Percentiles rank a stretch among this genome's conserved stretches.
Conservation (phyloP, 352 stramenopile species). For the Blastocystis sp. region DNA sequence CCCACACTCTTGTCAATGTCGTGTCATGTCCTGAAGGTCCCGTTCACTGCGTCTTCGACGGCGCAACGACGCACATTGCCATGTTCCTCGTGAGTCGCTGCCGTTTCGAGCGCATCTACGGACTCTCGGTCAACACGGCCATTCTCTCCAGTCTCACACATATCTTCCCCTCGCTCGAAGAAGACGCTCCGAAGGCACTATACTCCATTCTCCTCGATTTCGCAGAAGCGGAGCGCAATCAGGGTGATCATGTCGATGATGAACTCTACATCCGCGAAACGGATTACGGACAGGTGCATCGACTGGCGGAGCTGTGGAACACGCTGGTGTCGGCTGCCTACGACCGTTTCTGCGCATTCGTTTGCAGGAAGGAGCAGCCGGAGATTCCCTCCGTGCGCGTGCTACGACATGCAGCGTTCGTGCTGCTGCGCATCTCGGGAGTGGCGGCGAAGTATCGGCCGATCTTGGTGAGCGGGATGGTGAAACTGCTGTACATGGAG, state of each 20-base stretch:
- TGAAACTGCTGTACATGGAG: conserved; percentile 36
- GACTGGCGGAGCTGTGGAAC: conserved; percentile 29
- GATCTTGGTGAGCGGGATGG: conserved; percentile 2
- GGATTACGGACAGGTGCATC: conserved; percentile 9
- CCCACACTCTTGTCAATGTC: neutral
- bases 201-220: conserved; percentile 31
- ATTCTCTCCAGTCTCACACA: neutral
- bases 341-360: neutral
- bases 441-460: conserved; percentile 33
- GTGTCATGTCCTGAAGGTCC: neutral
- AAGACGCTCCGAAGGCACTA: neutral
- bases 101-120: conserved; percentile 28
- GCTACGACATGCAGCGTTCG: neutral
- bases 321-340: neutral
- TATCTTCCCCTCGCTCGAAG: neutral
- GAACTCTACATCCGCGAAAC: neutral
- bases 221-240: neutral
- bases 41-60: neutral
- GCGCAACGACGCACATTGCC: neutral
- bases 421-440: neutral
- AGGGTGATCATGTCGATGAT: neutral
- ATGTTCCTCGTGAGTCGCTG: neutral
- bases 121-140: conserved; percentile 5
- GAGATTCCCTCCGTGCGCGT: neutral
- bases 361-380: neutral